These are phyloP conservation scores for Colletotrichum noveboracense DNA, from an alignment of 2,329 filamentous ascomycete genomes.

Conservation along the genomic window DNA sequence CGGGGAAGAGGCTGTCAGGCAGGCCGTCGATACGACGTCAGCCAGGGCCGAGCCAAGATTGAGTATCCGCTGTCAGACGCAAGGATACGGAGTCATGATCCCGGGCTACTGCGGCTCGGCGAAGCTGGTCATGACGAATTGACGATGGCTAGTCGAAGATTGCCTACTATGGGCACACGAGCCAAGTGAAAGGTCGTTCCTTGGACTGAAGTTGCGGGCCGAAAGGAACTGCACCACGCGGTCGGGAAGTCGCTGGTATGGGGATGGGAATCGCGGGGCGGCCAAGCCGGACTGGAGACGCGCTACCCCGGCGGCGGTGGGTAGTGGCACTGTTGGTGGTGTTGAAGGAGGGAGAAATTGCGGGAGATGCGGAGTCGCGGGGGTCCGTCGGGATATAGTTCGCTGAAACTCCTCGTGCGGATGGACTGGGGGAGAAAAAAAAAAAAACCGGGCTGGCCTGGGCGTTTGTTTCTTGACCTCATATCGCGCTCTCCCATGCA, in stretches of 20 bases:
- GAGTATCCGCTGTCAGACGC: not conserved
- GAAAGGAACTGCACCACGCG: not conserved
- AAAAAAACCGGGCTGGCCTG: not conserved
- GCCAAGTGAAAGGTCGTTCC: not conserved
- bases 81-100: conserved; percentile 16
- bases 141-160: not conserved
- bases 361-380: conserved; percentile 17
- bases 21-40: conserved; percentile 3
- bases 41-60: conserved; percentile 15
- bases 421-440: not conserved
- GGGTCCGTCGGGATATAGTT: conserved; percentile 10
- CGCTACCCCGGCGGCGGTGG: conserved; percentile 4
- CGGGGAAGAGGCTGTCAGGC: not conserved
- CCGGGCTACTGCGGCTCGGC: conserved; percentile 3
- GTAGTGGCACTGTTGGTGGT: not conserved
- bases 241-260: not conserved
- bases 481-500: not conserved
- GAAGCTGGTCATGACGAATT: not conserved
- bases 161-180: not conserved
- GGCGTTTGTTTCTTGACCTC: not conserved
- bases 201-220: conserved; percentile 7
- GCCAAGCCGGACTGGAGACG: not conserved
- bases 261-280: conserved; percentile 16
- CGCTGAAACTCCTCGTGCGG: conserved; percentile 4
- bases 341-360: not conserved